These are phyloP conservation scores for Brassica carinata DNA, from an alignment of 345 rosid genomes.

Conservation along the genomic window DNA sequence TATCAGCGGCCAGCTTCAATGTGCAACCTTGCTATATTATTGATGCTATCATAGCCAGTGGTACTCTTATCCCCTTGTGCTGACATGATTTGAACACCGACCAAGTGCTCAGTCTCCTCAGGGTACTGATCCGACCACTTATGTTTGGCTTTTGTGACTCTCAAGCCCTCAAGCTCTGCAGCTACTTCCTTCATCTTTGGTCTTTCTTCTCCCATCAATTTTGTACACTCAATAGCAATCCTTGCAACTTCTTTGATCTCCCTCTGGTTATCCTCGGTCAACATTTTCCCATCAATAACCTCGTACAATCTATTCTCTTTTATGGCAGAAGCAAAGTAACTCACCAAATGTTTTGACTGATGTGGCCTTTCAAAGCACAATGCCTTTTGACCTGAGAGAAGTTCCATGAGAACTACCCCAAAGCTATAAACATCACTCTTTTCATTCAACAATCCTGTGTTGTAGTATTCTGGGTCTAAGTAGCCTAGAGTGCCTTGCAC, in stretches of 20 bases:
- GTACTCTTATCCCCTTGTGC: neutral
- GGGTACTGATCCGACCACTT: neutral
- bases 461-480: neutral
- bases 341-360: neutral
- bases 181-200: neutral
- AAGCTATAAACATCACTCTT: neutral
- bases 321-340: neutral
- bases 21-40: neutral
- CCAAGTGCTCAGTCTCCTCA: neutral
- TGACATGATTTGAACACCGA: neutral
- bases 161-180: neutral
- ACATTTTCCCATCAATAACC: neutral
- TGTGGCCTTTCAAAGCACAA: neutral
- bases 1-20: constrained; percentile 4
- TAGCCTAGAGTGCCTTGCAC: neutral
- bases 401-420: neutral
- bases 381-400: neutral
- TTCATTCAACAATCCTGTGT: neutral
- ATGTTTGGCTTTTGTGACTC: neutral
- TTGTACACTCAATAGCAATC: neutral
- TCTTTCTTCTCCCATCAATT: neutral
- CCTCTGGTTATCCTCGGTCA: neutral
- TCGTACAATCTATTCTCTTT: neutral
- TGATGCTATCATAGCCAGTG: constrained; percentile 16
- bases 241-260: neutral